Conservation (phyloP, 495 filamentous ascomycete genomes). For the Staphylotrichum tortipilum region DNA sequence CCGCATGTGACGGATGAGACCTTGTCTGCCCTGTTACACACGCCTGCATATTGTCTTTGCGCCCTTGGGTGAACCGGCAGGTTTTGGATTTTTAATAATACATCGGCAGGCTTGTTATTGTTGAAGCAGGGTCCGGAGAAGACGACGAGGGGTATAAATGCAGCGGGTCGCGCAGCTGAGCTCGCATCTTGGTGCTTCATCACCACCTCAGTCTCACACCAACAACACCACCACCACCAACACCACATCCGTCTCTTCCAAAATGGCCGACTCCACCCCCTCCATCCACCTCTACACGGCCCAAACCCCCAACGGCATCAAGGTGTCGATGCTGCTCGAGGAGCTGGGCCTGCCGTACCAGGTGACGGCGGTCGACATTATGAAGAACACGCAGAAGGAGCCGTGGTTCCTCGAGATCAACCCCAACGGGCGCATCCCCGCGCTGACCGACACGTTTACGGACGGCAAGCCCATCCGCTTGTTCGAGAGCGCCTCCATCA, state of each 20-base stretch:
- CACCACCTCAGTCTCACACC: neutral
- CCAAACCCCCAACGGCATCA: conserved; percentile 66
- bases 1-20: too few relatives aligned
- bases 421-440: conserved; percentile 93
- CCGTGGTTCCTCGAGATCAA: conserved; percentile 86
- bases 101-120: too few relatives aligned
- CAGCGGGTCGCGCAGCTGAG: conserved; percentile 5
- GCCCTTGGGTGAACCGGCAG: too few relatives aligned
- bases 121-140: too few relatives aligned
- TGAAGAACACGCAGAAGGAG: conserved; percentile 62
- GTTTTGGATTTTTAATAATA: too few relatives aligned
- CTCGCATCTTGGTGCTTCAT: conserved; percentile 9
- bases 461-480: conserved; percentile 67
- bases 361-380: conserved; percentile 59
- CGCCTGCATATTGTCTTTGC: too few relatives aligned
- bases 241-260: neutral
- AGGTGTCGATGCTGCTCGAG: conserved; percentile 83
- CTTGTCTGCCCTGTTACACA: too few relatives aligned
- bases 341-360: conserved; percentile 69
- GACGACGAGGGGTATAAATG: too few relatives aligned
- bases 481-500: conserved; percentile 78
- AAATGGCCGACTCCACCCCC: conserved; percentile 19
- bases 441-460: conserved; percentile 65
- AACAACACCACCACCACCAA: neutral
- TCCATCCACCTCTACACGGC: conserved; percentile 46